phyloP scores from a whole-genome alignment of 805 yeast genomes.

The Yamadazyma sp. region DNA sequence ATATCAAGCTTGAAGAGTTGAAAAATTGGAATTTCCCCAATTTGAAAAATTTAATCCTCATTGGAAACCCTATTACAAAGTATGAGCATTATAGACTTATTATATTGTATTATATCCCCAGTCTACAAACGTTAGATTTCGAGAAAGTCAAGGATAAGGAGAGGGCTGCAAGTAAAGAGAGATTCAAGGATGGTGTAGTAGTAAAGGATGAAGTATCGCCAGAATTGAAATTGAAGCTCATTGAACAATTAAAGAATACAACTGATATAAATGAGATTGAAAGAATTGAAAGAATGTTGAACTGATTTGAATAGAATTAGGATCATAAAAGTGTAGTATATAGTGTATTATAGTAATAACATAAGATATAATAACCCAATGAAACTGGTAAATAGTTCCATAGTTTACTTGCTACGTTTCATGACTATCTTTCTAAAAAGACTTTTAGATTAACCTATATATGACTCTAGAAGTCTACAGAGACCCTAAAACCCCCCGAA shows the following conservation, averaged over 20 bases:
- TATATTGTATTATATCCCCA: slow-evolving; percentile 62
- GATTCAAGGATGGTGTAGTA: slow-evolving; percentile 26
- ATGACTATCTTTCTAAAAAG: no score
- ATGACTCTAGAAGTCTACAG: no score
- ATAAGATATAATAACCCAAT: not conserved
- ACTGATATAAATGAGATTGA: slow-evolving; percentile 62
- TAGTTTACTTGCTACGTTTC: no score
- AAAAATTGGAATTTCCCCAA: slow-evolving; percentile 25
- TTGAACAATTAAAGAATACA: slow-evolving; percentile 57
- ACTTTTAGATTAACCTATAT: no score
- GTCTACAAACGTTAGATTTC: slow-evolving; percentile 64
- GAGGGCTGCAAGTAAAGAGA: slow-evolving; percentile 39
- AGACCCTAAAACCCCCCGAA: no score
- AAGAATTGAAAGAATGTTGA: slow-evolving; percentile 8
- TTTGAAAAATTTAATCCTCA: slow-evolving; percentile 45
- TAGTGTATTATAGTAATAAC: not conserved
- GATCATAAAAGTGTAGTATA: no score
- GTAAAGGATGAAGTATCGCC: slow-evolving; percentile 3
- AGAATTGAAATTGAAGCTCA: slow-evolving; percentile 38
- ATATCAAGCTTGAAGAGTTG: slow-evolving; percentile 9
- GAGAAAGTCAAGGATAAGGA: slow-evolving; percentile 57
- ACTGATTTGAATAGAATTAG: no score
- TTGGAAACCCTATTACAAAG: slow-evolving; percentile 56
- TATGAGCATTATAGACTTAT: slow-evolving; percentile 55
- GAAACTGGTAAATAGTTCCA: no score